A percentile compares a stretch with the other conserved stretches of the same genome.
Evolutionary conservation across 2,329 filamentous ascomycete genomes (phyloP).

Genomic region (Alternaria triticina): DNA sequence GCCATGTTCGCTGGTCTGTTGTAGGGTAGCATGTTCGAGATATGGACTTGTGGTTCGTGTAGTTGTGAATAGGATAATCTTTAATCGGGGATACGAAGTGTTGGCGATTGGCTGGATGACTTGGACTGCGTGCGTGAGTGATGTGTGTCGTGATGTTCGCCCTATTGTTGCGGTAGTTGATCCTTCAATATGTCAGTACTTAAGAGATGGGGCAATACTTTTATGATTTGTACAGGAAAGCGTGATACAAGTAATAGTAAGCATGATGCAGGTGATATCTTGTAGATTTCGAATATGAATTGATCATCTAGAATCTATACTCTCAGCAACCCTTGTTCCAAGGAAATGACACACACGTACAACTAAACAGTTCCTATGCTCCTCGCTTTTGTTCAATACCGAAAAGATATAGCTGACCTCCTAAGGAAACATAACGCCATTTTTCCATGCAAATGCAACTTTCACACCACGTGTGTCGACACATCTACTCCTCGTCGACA

Average conservation of each 20-base stretch:
- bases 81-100: slow-evolving; percentile 2
- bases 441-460: not conserved
- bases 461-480: not conserved
- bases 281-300: not conserved
- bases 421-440: not conserved
- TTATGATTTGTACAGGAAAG: not conserved
- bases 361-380: not conserved
- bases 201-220: not conserved
- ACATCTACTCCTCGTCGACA: slow-evolving; percentile 46
- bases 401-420: not conserved
- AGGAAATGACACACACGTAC: not conserved
- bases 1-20: slow-evolving; percentile 25
- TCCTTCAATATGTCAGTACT: not conserved
- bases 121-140: not conserved
- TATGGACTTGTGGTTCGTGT: not conserved
- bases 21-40: slow-evolving; percentile 7
- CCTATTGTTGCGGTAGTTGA: not conserved
- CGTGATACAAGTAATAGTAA: not conserved
- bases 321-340: not conserved
- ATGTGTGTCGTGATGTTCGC: not conserved
- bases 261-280: not conserved
- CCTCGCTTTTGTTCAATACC: not conserved
- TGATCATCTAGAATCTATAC: not conserved
- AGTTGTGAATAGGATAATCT: slow-evolving; percentile 7
- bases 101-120: not conserved